Percentiles rank a stretch among this genome's conserved stretches.
Conservation (phyloP, 805 yeast genomes). For the Blastobotrys parvus region DNA sequence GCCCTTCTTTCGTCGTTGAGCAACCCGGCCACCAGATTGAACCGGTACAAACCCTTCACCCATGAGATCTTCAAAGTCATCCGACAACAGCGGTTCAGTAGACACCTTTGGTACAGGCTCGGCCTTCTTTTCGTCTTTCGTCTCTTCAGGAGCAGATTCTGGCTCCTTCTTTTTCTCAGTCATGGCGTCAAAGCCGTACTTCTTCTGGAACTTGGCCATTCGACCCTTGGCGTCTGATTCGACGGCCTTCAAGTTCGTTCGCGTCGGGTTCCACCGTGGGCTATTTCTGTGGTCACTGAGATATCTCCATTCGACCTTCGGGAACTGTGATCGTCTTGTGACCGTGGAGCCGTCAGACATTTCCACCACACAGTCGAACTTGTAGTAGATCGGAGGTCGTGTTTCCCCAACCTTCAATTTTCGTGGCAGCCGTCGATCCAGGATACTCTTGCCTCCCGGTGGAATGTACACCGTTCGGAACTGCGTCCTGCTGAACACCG, state of each 20-base stretch:
- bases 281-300: slow-evolving; percentile 83
- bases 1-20: slow-evolving; percentile 37
- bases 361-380: slow-evolving; percentile 83
- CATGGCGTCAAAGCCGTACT: slow-evolving; percentile 22
- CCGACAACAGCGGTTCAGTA: slow-evolving; percentile 18
- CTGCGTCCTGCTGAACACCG: background rate
- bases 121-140: slow-evolving; percentile 8
- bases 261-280: slow-evolving; percentile 81
- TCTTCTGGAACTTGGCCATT: slow-evolving; percentile 35
- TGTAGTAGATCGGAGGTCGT: slow-evolving; percentile 87
- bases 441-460: slow-evolving; percentile 12
- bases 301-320: slow-evolving; percentile 77
- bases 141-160: slow-evolving; percentile 1
- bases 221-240: slow-evolving; percentile 84
- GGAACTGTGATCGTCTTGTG: slow-evolving; percentile 74
- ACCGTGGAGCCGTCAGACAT: slow-evolving; percentile 91
- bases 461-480: slow-evolving; percentile 14
- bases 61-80: slow-evolving; percentile 49
- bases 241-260: slow-evolving; percentile 62
- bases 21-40: slow-evolving; percentile 48
- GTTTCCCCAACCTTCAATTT: slow-evolving; percentile 57
- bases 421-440: slow-evolving; percentile 13
- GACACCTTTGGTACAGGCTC: slow-evolving; percentile 27
- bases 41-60: slow-evolving; percentile 50
- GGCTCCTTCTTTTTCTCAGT: background rate